These are phyloP conservation scores for Suillus luteus DNA, from an alignment of 768 basidiomycete genomes.

Conservation along the genomic window DNA sequence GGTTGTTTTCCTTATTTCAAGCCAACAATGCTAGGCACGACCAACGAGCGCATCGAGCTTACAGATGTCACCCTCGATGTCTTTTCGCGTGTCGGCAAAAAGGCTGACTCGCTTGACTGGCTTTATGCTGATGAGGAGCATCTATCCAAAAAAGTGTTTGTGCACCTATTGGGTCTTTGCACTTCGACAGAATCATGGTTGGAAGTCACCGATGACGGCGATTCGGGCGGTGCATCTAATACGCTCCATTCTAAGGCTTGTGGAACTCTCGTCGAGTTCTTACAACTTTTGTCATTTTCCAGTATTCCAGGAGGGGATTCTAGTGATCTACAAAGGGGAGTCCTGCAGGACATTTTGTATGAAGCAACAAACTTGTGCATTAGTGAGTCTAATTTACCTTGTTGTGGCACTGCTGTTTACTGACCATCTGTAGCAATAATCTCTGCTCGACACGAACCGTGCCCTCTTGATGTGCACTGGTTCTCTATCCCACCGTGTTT, in stretches of 20 bases:
- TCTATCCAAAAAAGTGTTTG: slow-evolving; percentile 51
- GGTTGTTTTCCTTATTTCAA: slow-evolving; percentile 56
- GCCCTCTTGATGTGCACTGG: slow-evolving; percentile 41
- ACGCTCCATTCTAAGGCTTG: slow-evolving; percentile 51
- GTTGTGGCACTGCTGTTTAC: not conserved
- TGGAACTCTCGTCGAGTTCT: slow-evolving; percentile 43
- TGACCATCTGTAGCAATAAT: not conserved
- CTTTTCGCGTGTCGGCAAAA: slow-evolving; percentile 50
- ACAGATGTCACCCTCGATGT: slow-evolving; percentile 57
- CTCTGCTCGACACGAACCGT: slow-evolving; percentile 28
- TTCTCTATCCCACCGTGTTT: slow-evolving; percentile 42
- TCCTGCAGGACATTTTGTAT: slow-evolving; percentile 40
- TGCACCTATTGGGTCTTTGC: slow-evolving; percentile 55
- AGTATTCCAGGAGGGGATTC: not conserved
- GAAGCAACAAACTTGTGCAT: slow-evolving; percentile 1
- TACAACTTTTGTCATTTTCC: slow-evolving; percentile 33
- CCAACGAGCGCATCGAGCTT: slow-evolving; percentile 59
- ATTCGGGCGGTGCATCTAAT: slow-evolving; percentile 47
- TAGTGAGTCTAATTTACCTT: not conserved
- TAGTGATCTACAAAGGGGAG: slow-evolving; percentile 29
- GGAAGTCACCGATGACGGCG: slow-evolving; percentile 42
- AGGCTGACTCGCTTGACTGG: slow-evolving; percentile 39
- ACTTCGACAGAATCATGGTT: slow-evolving; percentile 61
- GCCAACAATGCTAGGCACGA: slow-evolving; percentile 50
- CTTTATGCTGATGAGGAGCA: slow-evolving; percentile 49